Percentiles rank a stretch among this genome's conserved stretches.
Evolutionary conservation across 2,329 filamentous ascomycete species (phyloP).

Genomic region (Fusarium sp.): DNA sequence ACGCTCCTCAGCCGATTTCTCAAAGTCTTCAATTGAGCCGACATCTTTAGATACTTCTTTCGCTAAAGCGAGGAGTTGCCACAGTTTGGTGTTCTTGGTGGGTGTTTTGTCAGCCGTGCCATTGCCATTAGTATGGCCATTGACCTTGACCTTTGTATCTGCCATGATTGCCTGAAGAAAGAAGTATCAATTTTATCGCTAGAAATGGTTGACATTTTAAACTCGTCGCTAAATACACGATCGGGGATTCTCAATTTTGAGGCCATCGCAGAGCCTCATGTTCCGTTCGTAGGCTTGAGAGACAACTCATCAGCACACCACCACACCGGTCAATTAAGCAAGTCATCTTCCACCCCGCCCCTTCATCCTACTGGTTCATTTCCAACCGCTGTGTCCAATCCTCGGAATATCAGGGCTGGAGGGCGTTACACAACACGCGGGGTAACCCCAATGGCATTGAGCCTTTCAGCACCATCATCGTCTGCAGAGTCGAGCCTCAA

Average conservation of each 20-base stretch:
- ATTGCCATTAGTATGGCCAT: constrained; percentile 32
- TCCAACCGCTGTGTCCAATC: constrained; percentile 31
- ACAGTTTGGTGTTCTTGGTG: constrained; percentile 42
- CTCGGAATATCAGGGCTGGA: constrained; percentile 41
- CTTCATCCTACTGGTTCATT: constrained; percentile 25
- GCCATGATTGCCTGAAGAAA: constrained; percentile 40
- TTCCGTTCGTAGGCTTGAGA: constrained; percentile 27
- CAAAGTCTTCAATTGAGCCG: constrained; percentile 45
- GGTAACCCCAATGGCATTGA: constrained; percentile 43
- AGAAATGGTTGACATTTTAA: constrained; percentile 37
- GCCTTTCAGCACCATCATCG: constrained; percentile 11
- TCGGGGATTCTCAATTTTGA: constrained; percentile 19
- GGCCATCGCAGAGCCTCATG: constrained; percentile 43
- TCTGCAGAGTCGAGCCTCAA: constrained; percentile 24
- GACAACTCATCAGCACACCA: constrained; percentile 47
- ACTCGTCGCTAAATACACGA: constrained; percentile 23
- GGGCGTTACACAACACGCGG: constrained; percentile 42
- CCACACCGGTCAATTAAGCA: constrained; percentile 26
- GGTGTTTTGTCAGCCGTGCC: constrained; percentile 36
- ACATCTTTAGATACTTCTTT: constrained; percentile 46
- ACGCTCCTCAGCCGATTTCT: constrained; percentile 38
- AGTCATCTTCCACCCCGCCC: constrained; percentile 32
- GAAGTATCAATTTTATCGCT: constrained; percentile 27
- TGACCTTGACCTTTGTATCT: constrained; percentile 46
- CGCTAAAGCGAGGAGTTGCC: constrained; percentile 44